Evolutionary conservation across 2,329 filamentous ascomycete species (phyloP), one percentile per base, ranked within the genome.

Genomic region (Trichoderma sp.): DNA sequence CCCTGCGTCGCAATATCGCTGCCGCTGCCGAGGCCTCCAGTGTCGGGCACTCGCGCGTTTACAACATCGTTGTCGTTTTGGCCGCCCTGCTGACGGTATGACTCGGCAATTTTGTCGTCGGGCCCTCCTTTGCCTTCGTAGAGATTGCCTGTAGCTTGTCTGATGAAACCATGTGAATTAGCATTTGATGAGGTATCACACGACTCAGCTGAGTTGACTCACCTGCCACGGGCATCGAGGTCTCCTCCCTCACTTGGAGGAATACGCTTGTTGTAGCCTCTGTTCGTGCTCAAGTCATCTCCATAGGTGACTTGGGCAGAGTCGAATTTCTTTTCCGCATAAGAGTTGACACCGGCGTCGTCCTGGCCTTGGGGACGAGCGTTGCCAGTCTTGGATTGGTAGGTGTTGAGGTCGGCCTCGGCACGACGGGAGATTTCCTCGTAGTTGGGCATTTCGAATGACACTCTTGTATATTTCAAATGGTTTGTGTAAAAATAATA

Each of bases 371-470:
- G 77, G 3, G 76, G 73, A 69, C 79, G 81, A 59, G 78, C 78
- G 10, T 75, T 76, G 65, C 83, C 83, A 1, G 82, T 84, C 76
- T 84, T 85, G 72, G 82, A 75, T 71, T 83, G 79, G 73, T 83
- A 82, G 14, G 77, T 81, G 78, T 84, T 84, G 67, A 85, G 78
- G 72, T 85, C 82, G 64, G 74, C 75, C 78, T 85, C 82, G 55
- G 83, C 82, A 73, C 83, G 74, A 39, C 80, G 76, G 68, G 83
- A 80, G 66, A 85, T 81, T 65, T 81, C 73, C 70, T 80, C 79
- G 68, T 82, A 79, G 69, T 81, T 78, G 28, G 60, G 16, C 60
- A 64, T 64, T 56, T n/a, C n/a, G n/a, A n/a, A n/a, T n/a, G n/a
- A n/a, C n/a, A n/a, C n/a, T n/a, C n/a, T n/a, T n/a, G n/a, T n/a